Conservation (phyloP, 108 stramenopile genomes). For the Nitzschia sp. region DNA sequence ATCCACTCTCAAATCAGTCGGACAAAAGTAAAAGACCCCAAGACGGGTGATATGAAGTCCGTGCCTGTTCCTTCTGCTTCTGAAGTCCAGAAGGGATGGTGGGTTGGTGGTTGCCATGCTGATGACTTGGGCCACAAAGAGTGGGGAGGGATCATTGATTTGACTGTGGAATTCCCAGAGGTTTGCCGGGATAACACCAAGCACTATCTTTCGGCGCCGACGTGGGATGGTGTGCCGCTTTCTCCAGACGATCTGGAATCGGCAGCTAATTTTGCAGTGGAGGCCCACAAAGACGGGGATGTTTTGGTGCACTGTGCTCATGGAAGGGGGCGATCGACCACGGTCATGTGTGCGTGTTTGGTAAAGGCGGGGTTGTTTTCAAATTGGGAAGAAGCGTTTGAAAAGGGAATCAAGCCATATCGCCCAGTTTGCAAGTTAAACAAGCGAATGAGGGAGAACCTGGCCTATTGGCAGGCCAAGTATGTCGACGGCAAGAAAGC, state of each 20-base stretch:
- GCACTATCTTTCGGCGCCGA: slow-evolving; percentile 66
- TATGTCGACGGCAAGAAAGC: slow-evolving; percentile 73
- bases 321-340: slow-evolving; percentile 80
- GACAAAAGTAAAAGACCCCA: slow-evolving; percentile 38
- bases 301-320: slow-evolving; percentile 89
- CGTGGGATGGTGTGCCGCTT: slow-evolving; percentile 89
- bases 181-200: slow-evolving; percentile 56
- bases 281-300: slow-evolving; percentile 67
- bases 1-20: slow-evolving; percentile 56
- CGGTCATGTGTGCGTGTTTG: slow-evolving; percentile 86
- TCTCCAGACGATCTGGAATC: slow-evolving; percentile 77
- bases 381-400: slow-evolving; percentile 86
- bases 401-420: slow-evolving; percentile 74
- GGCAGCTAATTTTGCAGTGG: slow-evolving; percentile 75
- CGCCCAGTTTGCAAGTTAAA: slow-evolving; percentile 86
- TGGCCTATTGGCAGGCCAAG: slow-evolving; percentile 73
- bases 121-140: slow-evolving; percentile 68
- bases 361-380: slow-evolving; percentile 79
- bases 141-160: slow-evolving; percentile 83
- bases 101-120: slow-evolving; percentile 84
- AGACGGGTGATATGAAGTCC: slow-evolving; percentile 36
- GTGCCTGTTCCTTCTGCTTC: slow-evolving; percentile 76
- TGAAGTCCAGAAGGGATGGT: slow-evolving; percentile 85
- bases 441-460: slow-evolving; percentile 73
- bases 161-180: slow-evolving; percentile 91